Conservation (phyloP, 139 green algal genomes). For the Mychonastes homosphaera region DNA sequence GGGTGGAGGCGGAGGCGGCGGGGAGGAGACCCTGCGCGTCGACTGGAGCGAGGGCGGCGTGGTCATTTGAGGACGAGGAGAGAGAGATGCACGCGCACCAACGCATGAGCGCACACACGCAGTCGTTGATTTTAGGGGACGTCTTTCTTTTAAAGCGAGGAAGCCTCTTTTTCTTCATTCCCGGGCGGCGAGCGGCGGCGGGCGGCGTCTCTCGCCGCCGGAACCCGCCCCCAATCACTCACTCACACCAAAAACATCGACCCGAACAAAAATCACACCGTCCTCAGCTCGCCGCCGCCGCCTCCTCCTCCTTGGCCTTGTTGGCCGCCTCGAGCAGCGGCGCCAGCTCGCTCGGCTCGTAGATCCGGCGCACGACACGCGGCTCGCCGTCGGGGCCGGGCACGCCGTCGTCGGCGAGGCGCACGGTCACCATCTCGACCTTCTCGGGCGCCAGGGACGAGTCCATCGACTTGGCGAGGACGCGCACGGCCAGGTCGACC, state of each 20-base stretch:
- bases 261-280: not conserved
- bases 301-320: slow-evolving; percentile 42
- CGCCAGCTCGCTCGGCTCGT: slow-evolving; percentile 57
- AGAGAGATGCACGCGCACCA: too few species aligned
- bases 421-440: slow-evolving; percentile 85
- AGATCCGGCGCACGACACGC: slow-evolving; percentile 62
- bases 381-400: not conserved
- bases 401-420: not conserved
- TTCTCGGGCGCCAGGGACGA: slow-evolving; percentile 85
- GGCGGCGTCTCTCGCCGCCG: too few species aligned
- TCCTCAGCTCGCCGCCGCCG: slow-evolving; percentile 6
- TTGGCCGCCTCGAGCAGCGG: slow-evolving; percentile 68
- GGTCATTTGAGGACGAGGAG: too few species aligned
- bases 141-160: too few species aligned
- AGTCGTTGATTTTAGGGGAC: too few species aligned
- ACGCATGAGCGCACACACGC: too few species aligned
- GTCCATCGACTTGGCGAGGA: slow-evolving; percentile 96
- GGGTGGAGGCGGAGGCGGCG: too few species aligned
- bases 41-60: too few species aligned
- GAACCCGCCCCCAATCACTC: too few species aligned
- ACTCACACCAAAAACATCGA: not conserved
- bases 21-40: too few species aligned
- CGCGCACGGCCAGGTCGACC: slow-evolving; percentile 69
- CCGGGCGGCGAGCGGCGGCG: too few species aligned
- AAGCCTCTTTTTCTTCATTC: too few species aligned